phyloP scores from a whole-genome alignment of 306 rosid genomes.

The Luffa aegyptiaca region DNA sequence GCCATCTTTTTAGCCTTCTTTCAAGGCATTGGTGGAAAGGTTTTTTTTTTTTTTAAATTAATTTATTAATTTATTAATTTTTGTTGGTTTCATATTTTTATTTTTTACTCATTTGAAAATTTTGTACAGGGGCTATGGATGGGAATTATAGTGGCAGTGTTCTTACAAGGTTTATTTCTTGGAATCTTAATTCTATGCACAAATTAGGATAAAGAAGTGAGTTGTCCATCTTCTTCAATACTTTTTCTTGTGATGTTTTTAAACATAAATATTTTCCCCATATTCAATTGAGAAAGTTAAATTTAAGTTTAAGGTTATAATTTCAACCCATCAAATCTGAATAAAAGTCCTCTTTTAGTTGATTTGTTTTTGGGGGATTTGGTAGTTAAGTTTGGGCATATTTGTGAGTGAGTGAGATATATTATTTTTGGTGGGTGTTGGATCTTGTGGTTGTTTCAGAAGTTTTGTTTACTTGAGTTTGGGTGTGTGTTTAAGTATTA shows the following conservation, averaged over 20 bases:
- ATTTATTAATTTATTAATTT: not conserved
- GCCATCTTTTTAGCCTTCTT: slow-evolving; percentile 26
- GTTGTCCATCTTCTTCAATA: not conserved
- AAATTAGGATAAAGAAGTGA: slow-evolving; percentile 20
- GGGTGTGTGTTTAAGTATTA: no score
- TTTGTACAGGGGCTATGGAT: slow-evolving; percentile 19
- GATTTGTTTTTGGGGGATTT: not conserved
- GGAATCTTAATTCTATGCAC: slow-evolving; percentile 7
- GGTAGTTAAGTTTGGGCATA: not conserved
- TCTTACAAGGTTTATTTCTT: slow-evolving; percentile 12
- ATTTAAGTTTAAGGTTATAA: not conserved
- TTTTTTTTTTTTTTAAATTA: not conserved
- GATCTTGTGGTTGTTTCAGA: no score
- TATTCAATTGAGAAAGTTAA: not conserved
- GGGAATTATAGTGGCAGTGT: slow-evolving; percentile 13
- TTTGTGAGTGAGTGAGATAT: not conserved
- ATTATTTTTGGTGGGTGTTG: no score
- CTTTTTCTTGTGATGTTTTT: not conserved
- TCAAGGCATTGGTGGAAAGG: slow-evolving; percentile 32
- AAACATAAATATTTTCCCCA: not conserved
- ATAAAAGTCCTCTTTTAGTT: not conserved
- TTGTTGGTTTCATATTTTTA: no score
- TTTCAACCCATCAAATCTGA: not conserved
- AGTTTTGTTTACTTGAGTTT: no score
- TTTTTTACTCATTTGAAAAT: no score